Evolutionary conservation across 2,329 filamentous ascomycete genomes (phyloP).

Genomic region (Arthrobotrys iridis): DNA sequence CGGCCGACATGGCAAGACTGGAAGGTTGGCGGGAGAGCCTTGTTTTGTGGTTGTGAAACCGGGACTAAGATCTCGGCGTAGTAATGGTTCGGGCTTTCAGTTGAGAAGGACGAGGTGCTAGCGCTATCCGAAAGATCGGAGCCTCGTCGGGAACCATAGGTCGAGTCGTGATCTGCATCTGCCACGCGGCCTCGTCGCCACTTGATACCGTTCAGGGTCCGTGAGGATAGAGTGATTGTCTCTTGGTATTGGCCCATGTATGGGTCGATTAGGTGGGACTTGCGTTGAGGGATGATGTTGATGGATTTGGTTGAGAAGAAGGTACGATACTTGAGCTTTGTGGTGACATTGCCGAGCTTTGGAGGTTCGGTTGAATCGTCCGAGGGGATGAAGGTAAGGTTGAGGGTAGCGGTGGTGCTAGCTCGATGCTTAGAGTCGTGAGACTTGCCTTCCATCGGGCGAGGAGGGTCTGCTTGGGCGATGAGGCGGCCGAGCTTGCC

Average conservation of each 20-base stretch:
- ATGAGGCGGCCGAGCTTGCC: constrained; percentile 69
- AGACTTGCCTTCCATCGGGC: constrained; percentile 64
- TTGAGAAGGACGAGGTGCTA: constrained; percentile 27
- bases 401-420: constrained; percentile 63
- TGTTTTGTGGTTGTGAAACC: constrained; percentile 70
- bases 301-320: constrained; percentile 57
- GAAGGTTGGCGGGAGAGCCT: constrained; percentile 74
- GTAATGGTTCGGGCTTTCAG: constrained; percentile 62
- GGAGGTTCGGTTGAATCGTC: constrained; percentile 55
- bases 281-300: constrained; percentile 55
- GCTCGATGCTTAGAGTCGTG: constrained; percentile 62
- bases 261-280: constrained; percentile 49
- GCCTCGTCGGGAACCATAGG: constrained; percentile 47
- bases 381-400: constrained; percentile 54
- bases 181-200: constrained; percentile 53
- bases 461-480: constrained; percentile 70
- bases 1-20: constrained; percentile 75
- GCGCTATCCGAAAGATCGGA: constrained; percentile 45
- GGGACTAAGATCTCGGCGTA: constrained; percentile 72
- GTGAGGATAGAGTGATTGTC: constrained; percentile 55
- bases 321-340: constrained; percentile 56
- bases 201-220: constrained; percentile 54
- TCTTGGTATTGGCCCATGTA: constrained; percentile 56
- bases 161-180: constrained; percentile 45
- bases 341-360: constrained; percentile 55